Evolutionary conservation across 192 early-diverging fungal genomes (phyloP).

Genomic region (Pilaira anomala): DNA sequence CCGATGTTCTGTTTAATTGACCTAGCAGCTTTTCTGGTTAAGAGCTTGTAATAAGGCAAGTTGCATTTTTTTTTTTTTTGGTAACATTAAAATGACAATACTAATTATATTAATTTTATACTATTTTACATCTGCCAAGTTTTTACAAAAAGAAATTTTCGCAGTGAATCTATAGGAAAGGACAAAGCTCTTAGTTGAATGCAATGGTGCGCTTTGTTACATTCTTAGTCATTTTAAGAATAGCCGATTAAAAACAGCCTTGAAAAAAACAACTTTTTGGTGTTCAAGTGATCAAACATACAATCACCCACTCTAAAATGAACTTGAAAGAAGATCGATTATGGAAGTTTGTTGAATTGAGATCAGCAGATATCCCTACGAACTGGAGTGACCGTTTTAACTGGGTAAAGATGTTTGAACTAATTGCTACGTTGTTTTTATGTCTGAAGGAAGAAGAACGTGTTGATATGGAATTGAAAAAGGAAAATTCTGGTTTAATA

Average conservation of each 20-base stretch:
- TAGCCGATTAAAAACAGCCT: not conserved
- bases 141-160: too few relatives aligned
- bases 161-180: too few relatives aligned
- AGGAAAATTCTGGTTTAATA: not conserved
- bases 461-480: not conserved
- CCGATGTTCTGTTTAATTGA: too few relatives aligned
- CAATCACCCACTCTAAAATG: not conserved
- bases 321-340: not conserved
- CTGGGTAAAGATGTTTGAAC: conserved; percentile 5
- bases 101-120: too few relatives aligned
- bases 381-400: not conserved
- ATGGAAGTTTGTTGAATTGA: not conserved
- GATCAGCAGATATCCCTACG: not conserved
- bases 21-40: too few relatives aligned
- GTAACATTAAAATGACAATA: too few relatives aligned
- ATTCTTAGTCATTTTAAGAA: not conserved
- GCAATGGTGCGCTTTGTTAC: not conserved
- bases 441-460: not conserved
- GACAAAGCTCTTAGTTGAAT: not conserved
- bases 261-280: conserved; percentile 3
- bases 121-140: too few relatives aligned
- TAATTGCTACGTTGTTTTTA: not conserved
- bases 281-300: not conserved
- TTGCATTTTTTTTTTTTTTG: too few relatives aligned
- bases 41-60: too few relatives aligned